Conservation (phyloP, 1,284 basidiomycete genomes). For the Sanguinoderma infundibulare region DNA sequence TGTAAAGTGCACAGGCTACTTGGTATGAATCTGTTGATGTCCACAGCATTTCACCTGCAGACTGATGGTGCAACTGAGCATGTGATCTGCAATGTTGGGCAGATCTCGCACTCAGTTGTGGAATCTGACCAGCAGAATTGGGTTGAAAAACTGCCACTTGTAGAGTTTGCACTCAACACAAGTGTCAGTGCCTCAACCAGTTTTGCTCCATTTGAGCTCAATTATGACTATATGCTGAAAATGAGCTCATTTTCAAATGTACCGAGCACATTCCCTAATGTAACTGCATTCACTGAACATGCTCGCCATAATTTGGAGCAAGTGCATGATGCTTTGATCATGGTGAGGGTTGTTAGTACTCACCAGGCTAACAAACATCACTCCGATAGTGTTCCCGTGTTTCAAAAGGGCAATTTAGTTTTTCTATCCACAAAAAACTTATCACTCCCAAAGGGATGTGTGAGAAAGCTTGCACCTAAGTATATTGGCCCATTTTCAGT, state of each 20-base stretch:
- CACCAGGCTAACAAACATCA: conserved; percentile 33
- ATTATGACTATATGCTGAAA: conserved; percentile 33
- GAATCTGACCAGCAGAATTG: conserved; percentile 41
- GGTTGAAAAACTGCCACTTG: conserved; percentile 33
- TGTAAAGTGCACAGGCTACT: conserved; percentile 35
- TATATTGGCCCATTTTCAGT: conserved; percentile 40
- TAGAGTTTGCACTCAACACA: conserved; percentile 42
- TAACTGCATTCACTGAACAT: not conserved
- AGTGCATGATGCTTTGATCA: conserved; percentile 35
- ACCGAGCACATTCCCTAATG: not conserved
- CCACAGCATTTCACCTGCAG: conserved; percentile 40
- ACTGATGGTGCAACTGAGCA: conserved; percentile 32
- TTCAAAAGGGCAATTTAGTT: conserved; percentile 27
- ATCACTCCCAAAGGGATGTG: conserved; percentile 36
- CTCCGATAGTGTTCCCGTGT: conserved; percentile 12
- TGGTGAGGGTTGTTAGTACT: conserved; percentile 25
- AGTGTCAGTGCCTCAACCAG: conserved; percentile 35
- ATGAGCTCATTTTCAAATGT: not conserved
- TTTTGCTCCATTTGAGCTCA: conserved; percentile 43
- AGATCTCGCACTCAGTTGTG: conserved; percentile 35
- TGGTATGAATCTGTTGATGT: conserved; percentile 35
- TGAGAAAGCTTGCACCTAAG: conserved; percentile 36
- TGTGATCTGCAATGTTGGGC: conserved; percentile 35
- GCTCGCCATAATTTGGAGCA: conserved; percentile 19
- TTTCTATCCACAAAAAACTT: conserved; percentile 42